A percentile compares a stretch with the other conserved stretches of the same genome.
These are phyloP conservation scores for Sphaceloma murrayae DNA, from an alignment of 2,329 filamentous ascomycete genomes.

Conservation along the genomic window DNA sequence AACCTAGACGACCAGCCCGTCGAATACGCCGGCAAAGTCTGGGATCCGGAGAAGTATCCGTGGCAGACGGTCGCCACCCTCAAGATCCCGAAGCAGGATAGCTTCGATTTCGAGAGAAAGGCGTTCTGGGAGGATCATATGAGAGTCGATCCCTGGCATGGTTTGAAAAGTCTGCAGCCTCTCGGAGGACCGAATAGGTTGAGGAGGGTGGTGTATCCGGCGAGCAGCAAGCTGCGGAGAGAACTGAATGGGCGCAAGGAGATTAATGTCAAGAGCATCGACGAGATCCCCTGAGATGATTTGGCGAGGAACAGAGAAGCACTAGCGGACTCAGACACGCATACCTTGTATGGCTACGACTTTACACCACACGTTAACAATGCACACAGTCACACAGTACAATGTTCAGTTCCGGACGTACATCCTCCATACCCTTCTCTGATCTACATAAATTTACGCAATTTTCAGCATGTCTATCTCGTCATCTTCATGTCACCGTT, in stretches of 20 bases:
- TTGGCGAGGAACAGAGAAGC: too few species aligned
- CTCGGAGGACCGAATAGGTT: constrained; percentile 34
- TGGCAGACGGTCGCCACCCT: constrained; percentile 39
- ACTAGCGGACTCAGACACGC: too few species aligned
- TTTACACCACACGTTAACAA: too few species aligned
- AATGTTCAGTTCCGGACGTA: too few species aligned
- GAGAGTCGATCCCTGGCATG: constrained; percentile 36
- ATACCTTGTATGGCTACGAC: too few species aligned
- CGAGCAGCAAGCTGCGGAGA: constrained; percentile 29
- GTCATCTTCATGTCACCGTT: too few species aligned
- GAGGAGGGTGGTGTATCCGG: constrained; percentile 33
- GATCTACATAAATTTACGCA: too few species aligned
- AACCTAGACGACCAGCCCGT: constrained; percentile 39
- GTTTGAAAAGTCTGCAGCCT: constrained; percentile 34
- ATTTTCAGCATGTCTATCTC: too few species aligned
- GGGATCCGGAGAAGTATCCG: constrained; percentile 40
- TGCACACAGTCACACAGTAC: too few species aligned
- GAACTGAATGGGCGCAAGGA: constrained; percentile 34
- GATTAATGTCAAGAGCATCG: constrained; percentile 30
- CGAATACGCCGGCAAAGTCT: constrained; percentile 36
- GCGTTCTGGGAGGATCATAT: constrained; percentile 39
- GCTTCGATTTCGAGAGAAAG: constrained; percentile 33
- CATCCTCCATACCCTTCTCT: too few species aligned
- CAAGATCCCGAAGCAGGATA: constrained; percentile 35
- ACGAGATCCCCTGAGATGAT: constrained; percentile 36